phyloP scores from a whole-genome alignment of 495 filamentous ascomycete genomes.

The Aspergillus sclerotiicarbonarius region DNA sequence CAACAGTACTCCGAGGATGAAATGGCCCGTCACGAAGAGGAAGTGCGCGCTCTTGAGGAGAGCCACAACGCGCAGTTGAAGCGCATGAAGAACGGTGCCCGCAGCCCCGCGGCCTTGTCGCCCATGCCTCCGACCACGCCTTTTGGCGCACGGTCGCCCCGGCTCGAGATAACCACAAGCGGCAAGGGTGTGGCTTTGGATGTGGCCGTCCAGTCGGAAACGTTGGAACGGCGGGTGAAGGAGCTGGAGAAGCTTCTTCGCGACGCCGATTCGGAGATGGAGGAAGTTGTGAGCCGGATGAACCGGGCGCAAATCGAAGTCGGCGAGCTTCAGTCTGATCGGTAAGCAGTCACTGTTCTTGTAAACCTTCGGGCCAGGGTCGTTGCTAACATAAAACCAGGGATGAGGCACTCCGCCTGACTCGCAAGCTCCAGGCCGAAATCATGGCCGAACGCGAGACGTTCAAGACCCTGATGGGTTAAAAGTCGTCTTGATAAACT shows the following conservation, averaged over 20 bases:
- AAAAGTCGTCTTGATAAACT: background rate
- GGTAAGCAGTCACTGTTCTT: conserved; percentile 49
- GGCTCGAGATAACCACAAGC: conserved; percentile 57
- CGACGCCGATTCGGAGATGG: conserved; percentile 89
- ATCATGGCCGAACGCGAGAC: conserved; percentile 59
- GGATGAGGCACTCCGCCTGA: conserved; percentile 83
- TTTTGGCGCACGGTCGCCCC: conserved; percentile 55
- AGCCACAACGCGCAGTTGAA: conserved; percentile 74
- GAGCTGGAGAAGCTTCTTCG: conserved; percentile 80
- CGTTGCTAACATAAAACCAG: conserved; percentile 43
- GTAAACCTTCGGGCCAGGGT: conserved; percentile 1
- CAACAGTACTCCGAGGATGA: conserved; percentile 86
- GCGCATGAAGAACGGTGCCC: conserved; percentile 62
- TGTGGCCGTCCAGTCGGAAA: conserved; percentile 68
- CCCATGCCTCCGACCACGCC: conserved; percentile 60
- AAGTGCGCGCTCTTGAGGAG: conserved; percentile 70
- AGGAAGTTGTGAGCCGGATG: conserved; percentile 89
- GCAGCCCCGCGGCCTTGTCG: conserved; percentile 41
- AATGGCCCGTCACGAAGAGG: conserved; percentile 80
- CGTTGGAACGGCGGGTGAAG: conserved; percentile 67
- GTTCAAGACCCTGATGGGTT: conserved; percentile 44
- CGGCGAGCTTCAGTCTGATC: conserved; percentile 82
- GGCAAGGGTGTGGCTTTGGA: conserved; percentile 53
- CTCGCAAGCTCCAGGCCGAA: conserved; percentile 68
- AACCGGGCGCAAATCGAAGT: conserved; percentile 94